Evolutionary conservation across 805 yeast genomes (phyloP), one percentile per base, ranked within the genome.

Genomic region (Metschnikowia cubensis): DNA sequence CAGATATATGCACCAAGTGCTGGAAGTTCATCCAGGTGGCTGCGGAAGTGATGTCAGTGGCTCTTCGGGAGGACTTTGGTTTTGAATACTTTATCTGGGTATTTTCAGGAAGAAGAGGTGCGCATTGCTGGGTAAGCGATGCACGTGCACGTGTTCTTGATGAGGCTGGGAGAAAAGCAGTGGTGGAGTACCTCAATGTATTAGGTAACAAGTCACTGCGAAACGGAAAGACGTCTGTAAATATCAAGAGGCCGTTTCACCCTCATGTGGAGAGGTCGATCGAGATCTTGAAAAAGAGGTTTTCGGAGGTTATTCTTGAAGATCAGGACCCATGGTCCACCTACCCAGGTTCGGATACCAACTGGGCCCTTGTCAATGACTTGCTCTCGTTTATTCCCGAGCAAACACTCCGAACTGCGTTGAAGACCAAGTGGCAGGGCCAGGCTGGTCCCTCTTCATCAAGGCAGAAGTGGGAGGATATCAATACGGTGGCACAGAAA

Each of bases 81-180:
- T 91, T 88, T 66, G 71, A 82, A 52, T 84, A 89, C 66, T 74
- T 89, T 63, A 74, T 94, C 45, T 94, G 98, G 98, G 96, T 92
- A 4, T 94, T 89, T 63, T 89, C 97, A 0, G 99, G 99, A 42
- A 86, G 99, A 75, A 87, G 99, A 79, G 99, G 99, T 67, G 96
- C 95, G 14, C 99, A 94, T 75, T 95, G 98, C 62, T 94, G 99
- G 99, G 78, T 94, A 21, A 87, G 96, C 67, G 99, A 94, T 64
- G 69, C 78, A 49, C 73, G 91, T 43, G 97, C 97, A 0, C 73
- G 97, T 50, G 60, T 65, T 1, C 67, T 94, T 53, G 86, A 81
- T 54, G 98, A 94, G 65, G 60, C 73, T 4, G 80, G 82, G 52
- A 80, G 99, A 60, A 76, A 85, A 59, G 82, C 96, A 3, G 79